A percentile compares a stretch with the other conserved stretches of the same genome.
phyloP scores from a whole-genome alignment of 2,329 filamentous ascomycete species.

The Stemphylium beticola region DNA sequence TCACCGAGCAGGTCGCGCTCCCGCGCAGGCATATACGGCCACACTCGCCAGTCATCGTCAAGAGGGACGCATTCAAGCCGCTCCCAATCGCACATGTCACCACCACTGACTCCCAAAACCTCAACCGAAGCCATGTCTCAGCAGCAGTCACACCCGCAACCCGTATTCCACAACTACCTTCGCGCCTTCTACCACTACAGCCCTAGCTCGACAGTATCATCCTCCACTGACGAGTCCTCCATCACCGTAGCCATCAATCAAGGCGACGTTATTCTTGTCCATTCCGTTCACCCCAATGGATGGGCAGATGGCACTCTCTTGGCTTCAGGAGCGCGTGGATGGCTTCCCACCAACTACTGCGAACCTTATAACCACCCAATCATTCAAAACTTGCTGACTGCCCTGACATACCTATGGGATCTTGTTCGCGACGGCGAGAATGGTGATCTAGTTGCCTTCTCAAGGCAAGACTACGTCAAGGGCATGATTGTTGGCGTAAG shows the following conservation, averaged over 20 bases:
- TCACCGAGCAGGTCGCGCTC: constrained; percentile 39
- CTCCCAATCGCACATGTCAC: constrained; percentile 68
- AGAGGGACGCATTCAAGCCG: constrained; percentile 38
- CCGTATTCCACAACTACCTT: constrained; percentile 90
- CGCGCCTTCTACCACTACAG: constrained; percentile 94
- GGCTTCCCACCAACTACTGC: constrained; percentile 98
- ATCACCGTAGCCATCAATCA: constrained; percentile 86
- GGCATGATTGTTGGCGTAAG: constrained; percentile 92
- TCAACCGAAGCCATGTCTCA: constrained; percentile 65
- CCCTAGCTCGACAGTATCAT: constrained; percentile 75
- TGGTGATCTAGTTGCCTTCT: constrained; percentile 78
- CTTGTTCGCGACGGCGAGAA: constrained; percentile 78
- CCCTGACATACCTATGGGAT: constrained; percentile 91
- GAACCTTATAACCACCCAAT: constrained; percentile 90
- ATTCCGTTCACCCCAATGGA: constrained; percentile 96
- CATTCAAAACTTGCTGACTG: constrained; percentile 83
- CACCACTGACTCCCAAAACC: constrained; percentile 75
- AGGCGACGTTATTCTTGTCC: constrained; percentile 90
- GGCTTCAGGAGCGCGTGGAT: constrained; percentile 83
- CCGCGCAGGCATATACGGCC: constrained; percentile 25
- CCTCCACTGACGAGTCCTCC: constrained; percentile 69
- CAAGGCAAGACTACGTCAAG: constrained; percentile 92
- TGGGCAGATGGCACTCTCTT: constrained; percentile 97
- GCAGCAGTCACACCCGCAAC: constrained; percentile 57
- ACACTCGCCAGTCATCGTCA: constrained; percentile 44